Base-by-base conservation (phyloP, 495 filamentous ascomycete species). In the Penicillium roqueforti region DNA sequence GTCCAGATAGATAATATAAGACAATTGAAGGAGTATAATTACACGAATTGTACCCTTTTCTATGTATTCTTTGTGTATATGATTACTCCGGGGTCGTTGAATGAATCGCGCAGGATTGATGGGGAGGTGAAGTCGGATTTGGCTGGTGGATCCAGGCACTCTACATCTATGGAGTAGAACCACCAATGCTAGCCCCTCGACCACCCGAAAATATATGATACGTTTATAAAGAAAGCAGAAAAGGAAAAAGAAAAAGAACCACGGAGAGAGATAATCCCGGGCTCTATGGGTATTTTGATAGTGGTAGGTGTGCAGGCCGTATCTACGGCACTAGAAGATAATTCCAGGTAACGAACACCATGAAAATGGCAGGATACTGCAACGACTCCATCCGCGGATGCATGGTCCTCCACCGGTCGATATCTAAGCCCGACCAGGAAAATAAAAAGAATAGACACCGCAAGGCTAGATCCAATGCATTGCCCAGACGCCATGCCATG, bases 391-490 rank as follows among this genome's bases (percentile, higher is more conserved):
- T 47, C 28, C 59, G n/a, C 25, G 9, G 22, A 19, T 29, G n/a
- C 23, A 18, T 25, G 16, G 20, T 47, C 55, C 22, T 22, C 56
- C 51, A 38, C 9, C 38, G 32, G 47, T 22, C 32, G 26, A 31
- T 55, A 40, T 52, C 52, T 52, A 49, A 53, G 34, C 11, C 55
- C 51, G 55, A 49, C 43, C 32, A 38, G 31, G 6, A 49, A 49
- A 55, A 55, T 45, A 54, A 61, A 51, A 42, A 52, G 38, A 41
- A 50, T 38, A 47, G 47, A 29, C 38, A 55, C 34, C 57, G 16
- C 57, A 46, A 54, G 38, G 38, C 39, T 46, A 43, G 59, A 43
- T 61, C 57, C 55, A 60, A 63, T 68, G 65, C 65, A 60, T 57
- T 59, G 54, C 58, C 63, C 56, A 57, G 48, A 66, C 62, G 55